Conservation (phyloP, 2,329 filamentous ascomycete genomes). For the Ascochyta pisi region DNA sequence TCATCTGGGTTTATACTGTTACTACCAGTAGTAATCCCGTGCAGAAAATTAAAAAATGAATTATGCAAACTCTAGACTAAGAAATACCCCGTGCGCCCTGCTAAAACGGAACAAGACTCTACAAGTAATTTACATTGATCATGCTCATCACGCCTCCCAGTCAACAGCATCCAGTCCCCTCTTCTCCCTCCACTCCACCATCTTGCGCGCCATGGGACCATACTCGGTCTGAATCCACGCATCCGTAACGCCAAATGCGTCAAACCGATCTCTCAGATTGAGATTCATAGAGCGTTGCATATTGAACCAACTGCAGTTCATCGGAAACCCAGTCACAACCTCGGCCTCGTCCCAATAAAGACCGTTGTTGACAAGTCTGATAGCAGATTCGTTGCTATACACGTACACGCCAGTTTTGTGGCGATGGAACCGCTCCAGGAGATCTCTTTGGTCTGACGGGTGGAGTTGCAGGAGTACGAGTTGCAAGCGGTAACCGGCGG, state of each 20-base stretch:
- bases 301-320: constrained; percentile 15
- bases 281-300: constrained; percentile 16
- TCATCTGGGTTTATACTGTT: too few relatives aligned
- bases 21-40: too few relatives aligned
- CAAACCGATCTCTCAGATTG: constrained; percentile 12
- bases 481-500: constrained; percentile 8
- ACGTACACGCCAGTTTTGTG: constrained; percentile 13
- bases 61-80: too few relatives aligned
- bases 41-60: too few relatives aligned
- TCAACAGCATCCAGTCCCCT: background rate
- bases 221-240: constrained; percentile 17
- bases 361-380: background rate
- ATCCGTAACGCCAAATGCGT: constrained; percentile 13
- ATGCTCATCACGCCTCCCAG: background rate
- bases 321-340: constrained; percentile 1
- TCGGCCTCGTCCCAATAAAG: constrained; percentile 7
- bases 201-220: background rate
- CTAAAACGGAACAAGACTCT: too few relatives aligned
- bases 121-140: too few relatives aligned
- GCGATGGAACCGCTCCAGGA: constrained; percentile 12
- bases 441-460: constrained; percentile 6
- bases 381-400: background rate
- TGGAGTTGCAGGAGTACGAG: constrained; percentile 11
- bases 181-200: constrained; percentile 14
- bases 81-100: too few relatives aligned